Evolutionary conservation across 805 yeast genomes (phyloP).

Genomic region (Candida loeiensis): DNA sequence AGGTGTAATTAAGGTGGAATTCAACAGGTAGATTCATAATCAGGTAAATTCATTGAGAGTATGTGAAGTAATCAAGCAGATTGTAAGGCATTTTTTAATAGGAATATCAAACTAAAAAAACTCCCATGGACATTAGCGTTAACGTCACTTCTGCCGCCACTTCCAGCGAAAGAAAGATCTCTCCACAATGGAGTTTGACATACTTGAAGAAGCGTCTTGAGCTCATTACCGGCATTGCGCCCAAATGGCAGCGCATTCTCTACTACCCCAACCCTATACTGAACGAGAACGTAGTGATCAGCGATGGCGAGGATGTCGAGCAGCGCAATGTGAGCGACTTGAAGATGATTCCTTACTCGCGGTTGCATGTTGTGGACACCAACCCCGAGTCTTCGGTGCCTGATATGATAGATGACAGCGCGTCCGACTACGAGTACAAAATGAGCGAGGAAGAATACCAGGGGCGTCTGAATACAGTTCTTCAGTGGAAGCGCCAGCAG

Average conservation of each 20-base stretch:
- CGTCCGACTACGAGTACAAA: conserved; percentile 32
- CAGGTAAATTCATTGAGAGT: background rate
- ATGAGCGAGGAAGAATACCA: conserved; percentile 63
- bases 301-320: conserved; percentile 18
- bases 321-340: conserved; percentile 23
- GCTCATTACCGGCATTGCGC: conserved; percentile 70
- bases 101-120: too few relatives aligned
- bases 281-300: conserved; percentile 29
- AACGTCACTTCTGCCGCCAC: conserved; percentile 63
- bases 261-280: conserved; percentile 41
- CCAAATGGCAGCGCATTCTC: conserved; percentile 49
- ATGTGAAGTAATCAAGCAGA: background rate
- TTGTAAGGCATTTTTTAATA: too few relatives aligned
- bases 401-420: conserved; percentile 26
- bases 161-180: conserved; percentile 65
- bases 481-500: conserved; percentile 71
- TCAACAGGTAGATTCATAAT: too few relatives aligned
- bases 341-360: conserved; percentile 36
- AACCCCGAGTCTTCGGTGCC: conserved; percentile 51
- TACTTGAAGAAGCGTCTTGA: conserved; percentile 57
- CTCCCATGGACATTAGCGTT: conserved; percentile 45
- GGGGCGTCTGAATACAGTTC: conserved; percentile 56
- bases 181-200: conserved; percentile 56
- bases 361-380: conserved; percentile 57
- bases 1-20: too few relatives aligned